Conservation (phyloP, 1,284 basidiomycete species). For the Tilletiaria anomala region DNA sequence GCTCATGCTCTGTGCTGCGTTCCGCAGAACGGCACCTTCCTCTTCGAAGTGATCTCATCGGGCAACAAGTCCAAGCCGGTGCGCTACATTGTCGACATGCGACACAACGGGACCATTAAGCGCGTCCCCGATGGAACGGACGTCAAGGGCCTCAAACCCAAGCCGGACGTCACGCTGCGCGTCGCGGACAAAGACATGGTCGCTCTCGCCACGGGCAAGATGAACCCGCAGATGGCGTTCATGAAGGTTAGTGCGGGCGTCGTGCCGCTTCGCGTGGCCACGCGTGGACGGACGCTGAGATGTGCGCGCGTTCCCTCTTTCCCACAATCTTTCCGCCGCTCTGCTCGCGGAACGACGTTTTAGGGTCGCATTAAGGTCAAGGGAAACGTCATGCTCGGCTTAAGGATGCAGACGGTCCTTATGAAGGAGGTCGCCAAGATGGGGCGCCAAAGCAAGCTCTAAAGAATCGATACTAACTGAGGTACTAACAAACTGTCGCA, state of each 20-base stretch:
- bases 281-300: neutral
- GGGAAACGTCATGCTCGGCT: constrained; percentile 26
- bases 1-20: neutral
- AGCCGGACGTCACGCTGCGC: constrained; percentile 19
- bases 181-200: constrained; percentile 28
- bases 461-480: no score
- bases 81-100: constrained; percentile 25
- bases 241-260: constrained; percentile 14
- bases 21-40: constrained; percentile 14
- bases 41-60: constrained; percentile 16
- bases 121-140: constrained; percentile 10
- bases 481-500: no score
- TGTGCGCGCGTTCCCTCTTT: neutral
- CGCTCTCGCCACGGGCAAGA: constrained; percentile 15
- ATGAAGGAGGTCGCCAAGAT: constrained; percentile 23
- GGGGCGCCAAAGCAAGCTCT: neutral
- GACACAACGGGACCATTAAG: constrained; percentile 13
- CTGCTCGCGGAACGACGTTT: neutral
- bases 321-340: no score
- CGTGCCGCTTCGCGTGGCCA: no score
- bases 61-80: constrained; percentile 8
- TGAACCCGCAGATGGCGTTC: constrained; percentile 22
- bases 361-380: constrained; percentile 2
- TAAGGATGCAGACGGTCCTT: constrained; percentile 22
- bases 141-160: no score